Evolutionary conservation across 179 eudicot species (phyloP).

Genomic region (Beta macrorhiza): DNA sequence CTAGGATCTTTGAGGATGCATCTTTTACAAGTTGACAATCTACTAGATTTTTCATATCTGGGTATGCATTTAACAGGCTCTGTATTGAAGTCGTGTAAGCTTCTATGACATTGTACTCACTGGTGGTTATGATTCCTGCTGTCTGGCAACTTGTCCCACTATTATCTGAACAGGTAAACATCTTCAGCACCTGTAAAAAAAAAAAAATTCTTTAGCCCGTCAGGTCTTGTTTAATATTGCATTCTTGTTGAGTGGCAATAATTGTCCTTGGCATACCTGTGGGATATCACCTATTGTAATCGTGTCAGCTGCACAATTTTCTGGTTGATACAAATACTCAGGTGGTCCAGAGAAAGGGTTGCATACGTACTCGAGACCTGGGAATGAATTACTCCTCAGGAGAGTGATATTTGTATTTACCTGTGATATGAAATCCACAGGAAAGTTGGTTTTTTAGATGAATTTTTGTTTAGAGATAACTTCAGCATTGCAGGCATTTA

Average conservation of each 20-base stretch:
- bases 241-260: background rate
- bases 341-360: conserved; percentile 87
- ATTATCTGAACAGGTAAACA: conserved; percentile 52
- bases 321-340: conserved; percentile 48
- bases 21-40: conserved; percentile 59
- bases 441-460: background rate
- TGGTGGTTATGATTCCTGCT: conserved; percentile 37
- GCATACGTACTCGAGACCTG: conserved; percentile 42
- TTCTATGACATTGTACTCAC: conserved; percentile 35
- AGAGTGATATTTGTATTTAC: conserved; percentile 57
- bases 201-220: background rate
- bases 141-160: conserved; percentile 35
- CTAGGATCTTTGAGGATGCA: conserved; percentile 57
- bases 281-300: conserved; percentile 65
- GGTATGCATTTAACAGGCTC: conserved; percentile 53
- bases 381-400: conserved; percentile 23
- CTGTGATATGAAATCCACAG: conserved; percentile 34
- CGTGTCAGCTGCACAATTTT: conserved; percentile 51
- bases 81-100: conserved; percentile 60
- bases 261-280: conserved; percentile 36
- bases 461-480: background rate
- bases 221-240: conserved; percentile 7
- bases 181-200: conserved; percentile 41
- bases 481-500: background rate
- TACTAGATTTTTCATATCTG: conserved; percentile 61